Evolutionary conservation across 495 filamentous ascomycete species (phyloP).

Genomic region (Daldinia loculata): DNA sequence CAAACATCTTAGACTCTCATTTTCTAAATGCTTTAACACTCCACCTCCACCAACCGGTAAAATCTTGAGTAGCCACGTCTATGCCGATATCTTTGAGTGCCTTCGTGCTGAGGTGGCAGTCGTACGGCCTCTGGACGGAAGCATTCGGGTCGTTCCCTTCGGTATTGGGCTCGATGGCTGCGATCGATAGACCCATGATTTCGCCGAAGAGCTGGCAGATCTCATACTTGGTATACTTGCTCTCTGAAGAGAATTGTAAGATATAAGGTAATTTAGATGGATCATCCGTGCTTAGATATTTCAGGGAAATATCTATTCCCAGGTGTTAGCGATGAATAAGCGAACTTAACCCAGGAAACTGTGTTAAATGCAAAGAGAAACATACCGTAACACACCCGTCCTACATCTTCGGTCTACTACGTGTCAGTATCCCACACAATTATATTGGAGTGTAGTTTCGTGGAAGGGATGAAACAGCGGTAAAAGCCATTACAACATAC

Average conservation of each 20-base stretch:
- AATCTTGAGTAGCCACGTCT: conserved; percentile 77
- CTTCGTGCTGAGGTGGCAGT: conserved; percentile 86
- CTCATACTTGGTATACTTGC: conserved; percentile 88
- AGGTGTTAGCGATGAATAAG: not conserved
- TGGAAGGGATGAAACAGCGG: not conserved
- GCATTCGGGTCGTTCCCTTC: conserved; percentile 80
- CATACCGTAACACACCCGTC: conserved; percentile 71
- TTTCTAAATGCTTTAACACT: conserved; percentile 60
- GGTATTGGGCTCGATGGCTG: conserved; percentile 73
- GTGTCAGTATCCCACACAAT: conserved; percentile 7
- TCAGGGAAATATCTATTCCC: conserved; percentile 65
- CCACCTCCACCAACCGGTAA: conserved; percentile 81
- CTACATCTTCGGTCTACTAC: conserved; percentile 79
- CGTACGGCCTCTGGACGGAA: conserved; percentile 82
- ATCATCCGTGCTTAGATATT: conserved; percentile 64
- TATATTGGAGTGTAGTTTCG: not conserved
- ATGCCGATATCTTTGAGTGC: conserved; percentile 79
- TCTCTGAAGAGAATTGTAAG: conserved; percentile 89
- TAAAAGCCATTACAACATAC: conserved; percentile 11
- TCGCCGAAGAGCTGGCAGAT: conserved; percentile 84
- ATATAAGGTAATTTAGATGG: conserved; percentile 67
- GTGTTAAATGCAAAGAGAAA: conserved; percentile 4
- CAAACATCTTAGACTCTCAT: conserved; percentile 42
- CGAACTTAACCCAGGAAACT: not conserved
- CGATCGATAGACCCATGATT: conserved; percentile 79